Evolutionary conservation across 495 filamentous ascomycete genomes (phyloP).

Genomic region (Pyrenula massariospora): DNA sequence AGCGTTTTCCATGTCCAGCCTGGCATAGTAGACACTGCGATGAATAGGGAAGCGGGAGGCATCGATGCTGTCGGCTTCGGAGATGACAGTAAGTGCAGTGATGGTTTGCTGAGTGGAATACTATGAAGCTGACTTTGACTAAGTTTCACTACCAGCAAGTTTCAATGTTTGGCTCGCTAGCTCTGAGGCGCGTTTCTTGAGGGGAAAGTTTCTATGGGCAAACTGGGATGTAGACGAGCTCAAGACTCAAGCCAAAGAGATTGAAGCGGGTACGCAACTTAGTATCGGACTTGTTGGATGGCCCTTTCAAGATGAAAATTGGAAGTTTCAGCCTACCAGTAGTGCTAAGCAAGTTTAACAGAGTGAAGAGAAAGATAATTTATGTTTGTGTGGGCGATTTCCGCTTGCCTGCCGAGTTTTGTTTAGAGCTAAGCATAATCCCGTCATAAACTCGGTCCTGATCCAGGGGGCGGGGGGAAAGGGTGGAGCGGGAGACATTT

Average conservation of each 20-base stretch:
- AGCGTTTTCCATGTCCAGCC: slow-evolving; percentile 27
- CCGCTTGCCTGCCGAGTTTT: too few species aligned
- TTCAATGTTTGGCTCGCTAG: slow-evolving; percentile 28
- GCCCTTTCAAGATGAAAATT: background rate
- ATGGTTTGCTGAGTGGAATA: background rate
- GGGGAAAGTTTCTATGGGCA: slow-evolving; percentile 27
- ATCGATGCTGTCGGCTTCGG: slow-evolving; percentile 17
- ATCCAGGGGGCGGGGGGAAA: too few species aligned
- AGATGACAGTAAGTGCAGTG: slow-evolving; percentile 24
- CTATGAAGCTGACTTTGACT: background rate
- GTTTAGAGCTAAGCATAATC: too few species aligned
- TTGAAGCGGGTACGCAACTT: slow-evolving; percentile 16
- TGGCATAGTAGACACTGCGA: slow-evolving; percentile 22
- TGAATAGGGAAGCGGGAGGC: slow-evolving; percentile 24
- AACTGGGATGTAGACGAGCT: slow-evolving; percentile 45
- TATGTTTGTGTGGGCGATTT: too few species aligned
- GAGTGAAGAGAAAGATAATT: too few species aligned
- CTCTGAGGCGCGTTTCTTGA: slow-evolving; percentile 29
- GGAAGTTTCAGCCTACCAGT: background rate
- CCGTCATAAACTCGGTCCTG: too few species aligned
- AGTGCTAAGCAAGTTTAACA: background rate
- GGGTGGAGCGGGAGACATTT: too few species aligned
- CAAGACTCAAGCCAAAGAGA: slow-evolving; percentile 37
- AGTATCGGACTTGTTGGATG: background rate
- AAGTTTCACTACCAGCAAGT: slow-evolving; percentile 9